These are phyloP conservation scores for Moesziomyces parantarcticus DNA, from an alignment of 1,284 basidiomycete species.

Conservation along the genomic window DNA sequence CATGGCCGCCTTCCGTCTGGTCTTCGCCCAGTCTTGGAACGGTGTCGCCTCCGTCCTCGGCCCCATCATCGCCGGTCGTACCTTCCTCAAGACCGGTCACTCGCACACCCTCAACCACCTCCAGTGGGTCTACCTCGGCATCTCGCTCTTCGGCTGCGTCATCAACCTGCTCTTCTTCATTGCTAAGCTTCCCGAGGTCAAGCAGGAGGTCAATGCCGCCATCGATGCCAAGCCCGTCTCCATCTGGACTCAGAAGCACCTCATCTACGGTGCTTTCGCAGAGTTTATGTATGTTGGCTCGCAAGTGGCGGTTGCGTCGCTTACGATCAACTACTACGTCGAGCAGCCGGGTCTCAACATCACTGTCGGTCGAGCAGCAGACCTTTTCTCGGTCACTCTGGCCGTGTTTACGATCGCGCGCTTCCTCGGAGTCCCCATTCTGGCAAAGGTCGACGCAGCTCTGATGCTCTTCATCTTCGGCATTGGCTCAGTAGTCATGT, in stretches of 20 bases:
- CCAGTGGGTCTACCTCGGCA: slow-evolving; percentile 85
- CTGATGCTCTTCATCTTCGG: slow-evolving; percentile 71
- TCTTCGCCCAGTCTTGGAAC: slow-evolving; percentile 84
- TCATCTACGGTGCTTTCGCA: slow-evolving; percentile 78
- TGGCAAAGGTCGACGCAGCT: slow-evolving; percentile 76
- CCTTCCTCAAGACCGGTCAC: slow-evolving; percentile 79
- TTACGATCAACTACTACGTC: slow-evolving; percentile 75
- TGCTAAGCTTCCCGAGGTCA: slow-evolving; percentile 80
- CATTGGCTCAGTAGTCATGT: slow-evolving; percentile 72
- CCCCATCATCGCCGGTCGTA: slow-evolving; percentile 80
- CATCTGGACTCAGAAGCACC: slow-evolving; percentile 79
- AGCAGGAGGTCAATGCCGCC: slow-evolving; percentile 57
- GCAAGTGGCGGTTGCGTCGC: slow-evolving; percentile 78
- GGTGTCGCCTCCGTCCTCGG: slow-evolving; percentile 82
- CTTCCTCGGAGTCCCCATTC: slow-evolving; percentile 74
- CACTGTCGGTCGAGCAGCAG: slow-evolving; percentile 21
- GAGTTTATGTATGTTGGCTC: slow-evolving; percentile 80
- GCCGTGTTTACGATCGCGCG: slow-evolving; percentile 75
- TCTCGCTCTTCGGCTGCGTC: slow-evolving; percentile 74
- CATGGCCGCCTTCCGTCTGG: slow-evolving; percentile 80
- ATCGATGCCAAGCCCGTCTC: slow-evolving; percentile 59
- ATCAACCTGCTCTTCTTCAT: slow-evolving; percentile 80
- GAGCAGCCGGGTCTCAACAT: slow-evolving; percentile 38
- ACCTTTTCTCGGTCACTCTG: slow-evolving; percentile 74
- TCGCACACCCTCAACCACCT: slow-evolving; percentile 76